Base-by-base conservation (phyloP, 2,329 filamentous ascomycete genomes). In the Colletotrichum higginsianum region DNA sequence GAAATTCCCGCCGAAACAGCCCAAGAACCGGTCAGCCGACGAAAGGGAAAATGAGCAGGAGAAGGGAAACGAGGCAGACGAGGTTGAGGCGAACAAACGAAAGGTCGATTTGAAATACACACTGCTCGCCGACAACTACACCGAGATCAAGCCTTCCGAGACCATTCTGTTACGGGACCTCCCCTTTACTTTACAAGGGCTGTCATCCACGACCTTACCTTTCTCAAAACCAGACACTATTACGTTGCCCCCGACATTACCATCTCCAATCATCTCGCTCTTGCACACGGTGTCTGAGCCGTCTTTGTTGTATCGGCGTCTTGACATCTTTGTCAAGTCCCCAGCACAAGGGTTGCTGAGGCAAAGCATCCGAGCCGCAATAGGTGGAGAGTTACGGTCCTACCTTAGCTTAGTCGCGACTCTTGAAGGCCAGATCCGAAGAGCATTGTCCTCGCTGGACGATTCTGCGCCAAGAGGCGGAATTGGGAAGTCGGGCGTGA, bases 371-470 rank as follows among this genome's bases (percentile, higher is more conserved):
- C 90, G 95, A 30, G 94, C 96, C 38, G 96, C 96, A 38, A 92
- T 99, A 72, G 90, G 91, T 57, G 88, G 90, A 56, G 96, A 99
- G 81, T 86, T 99, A 49, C 91, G 95, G 57, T 94, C 95, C 4
- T 99, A 99, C 78, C 86, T 99, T 35, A 93, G 93, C 50, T 86
- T 99, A 16, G 94, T 99, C 47, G 96, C 96, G 18, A 97, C 95
- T 0, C 84, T 99, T 8, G 96, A 99, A 83, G 93, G 92, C 13
- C 96, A 99, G 80, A 98, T 98, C 66, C 90, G 96, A 70, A 88
- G 93, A 73, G 95, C 95, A 1, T 84, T 98, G 60, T 88, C 92
- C 6, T 90, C 92, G 9, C 84, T 96, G n/a, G 90, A 94, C 74
- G 90, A 93, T 62, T 84, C 86, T 2, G 89, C 89, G 4, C 90